Evolutionary conservation across 2,329 filamentous ascomycete genomes (phyloP).

Genomic region (Alternaria sp.): DNA sequence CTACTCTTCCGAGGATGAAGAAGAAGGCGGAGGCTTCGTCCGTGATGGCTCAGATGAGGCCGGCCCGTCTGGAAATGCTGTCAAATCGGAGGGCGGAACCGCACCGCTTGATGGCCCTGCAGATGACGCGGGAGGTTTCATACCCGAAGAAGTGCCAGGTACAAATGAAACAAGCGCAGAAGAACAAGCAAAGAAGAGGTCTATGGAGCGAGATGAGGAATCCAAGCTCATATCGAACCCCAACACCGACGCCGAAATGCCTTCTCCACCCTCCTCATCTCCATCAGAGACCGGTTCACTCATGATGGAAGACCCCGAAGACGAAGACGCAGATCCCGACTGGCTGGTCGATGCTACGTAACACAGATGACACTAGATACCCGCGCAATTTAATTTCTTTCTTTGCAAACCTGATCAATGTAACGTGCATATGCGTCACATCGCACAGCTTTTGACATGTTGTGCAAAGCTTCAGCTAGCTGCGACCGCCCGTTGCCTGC

Average conservation of each 20-base stretch:
- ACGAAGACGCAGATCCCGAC: constrained; percentile 71
- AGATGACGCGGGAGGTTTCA: constrained; percentile 24
- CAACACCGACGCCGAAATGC: constrained; percentile 8
- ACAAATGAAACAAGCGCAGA: neutral
- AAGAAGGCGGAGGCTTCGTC: constrained; percentile 25
- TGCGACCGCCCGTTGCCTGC: neutral
- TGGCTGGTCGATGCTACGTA: constrained; percentile 58
- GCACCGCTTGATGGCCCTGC: constrained; percentile 45
- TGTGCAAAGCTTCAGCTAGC: neutral
- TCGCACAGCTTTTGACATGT: neutral
- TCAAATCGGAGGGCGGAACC: constrained; percentile 47
- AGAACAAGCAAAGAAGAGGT: neutral
- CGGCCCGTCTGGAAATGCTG: constrained; percentile 2
- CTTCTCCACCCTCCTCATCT: constrained; percentile 22
- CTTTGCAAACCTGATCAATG: neutral
- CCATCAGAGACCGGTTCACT: constrained; percentile 58
- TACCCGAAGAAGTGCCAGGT: constrained; percentile 5
- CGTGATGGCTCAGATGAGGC: constrained; percentile 19
- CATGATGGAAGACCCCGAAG: constrained; percentile 69
- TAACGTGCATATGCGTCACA: neutral
- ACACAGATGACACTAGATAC: neutral
- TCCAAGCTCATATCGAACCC: neutral
- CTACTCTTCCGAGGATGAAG: constrained; percentile 34
- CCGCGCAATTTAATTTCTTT: neutral
- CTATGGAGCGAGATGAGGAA: neutral